A percentile compares a stretch with the other conserved stretches of the same genome.
phyloP scores from a whole-genome alignment of 371 early-diverging fungal species.

The Umbelopsis sp. region DNA sequence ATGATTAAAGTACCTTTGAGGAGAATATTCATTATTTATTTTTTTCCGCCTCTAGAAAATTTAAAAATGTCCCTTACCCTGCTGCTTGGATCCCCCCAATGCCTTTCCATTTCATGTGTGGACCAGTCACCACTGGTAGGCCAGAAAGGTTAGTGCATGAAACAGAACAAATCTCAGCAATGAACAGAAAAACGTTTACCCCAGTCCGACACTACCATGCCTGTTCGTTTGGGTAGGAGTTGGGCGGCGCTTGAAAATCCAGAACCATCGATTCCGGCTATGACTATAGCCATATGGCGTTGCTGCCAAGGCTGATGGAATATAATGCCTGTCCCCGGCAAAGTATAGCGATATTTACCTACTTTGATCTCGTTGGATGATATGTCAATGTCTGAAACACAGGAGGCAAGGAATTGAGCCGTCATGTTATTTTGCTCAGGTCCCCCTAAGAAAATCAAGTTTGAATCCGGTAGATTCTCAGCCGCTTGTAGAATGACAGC shows the following conservation, averaged over 20 bases:
- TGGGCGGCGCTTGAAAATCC: constrained; percentile 47
- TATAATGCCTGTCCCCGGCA: neutral
- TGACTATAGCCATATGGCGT: constrained; percentile 36
- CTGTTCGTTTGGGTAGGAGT: constrained; percentile 56
- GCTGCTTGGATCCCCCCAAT: constrained; percentile 53
- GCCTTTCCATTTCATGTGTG: constrained; percentile 46
- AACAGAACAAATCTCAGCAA: neutral
- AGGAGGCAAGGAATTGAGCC: neutral
- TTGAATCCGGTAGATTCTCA: constrained; percentile 47
- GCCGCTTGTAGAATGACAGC: constrained; percentile 46
- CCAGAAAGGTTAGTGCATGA: neutral
- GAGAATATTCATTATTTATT: neutral
- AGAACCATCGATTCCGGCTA: constrained; percentile 44
- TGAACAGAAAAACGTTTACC: constrained; percentile 25
- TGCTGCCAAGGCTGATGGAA: constrained; percentile 5
- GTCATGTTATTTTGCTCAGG: constrained; percentile 48
- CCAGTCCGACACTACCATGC: constrained; percentile 58
- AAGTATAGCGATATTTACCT: neutral
- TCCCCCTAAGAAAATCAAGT: constrained; percentile 53
- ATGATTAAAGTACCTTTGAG: constrained; percentile 28
- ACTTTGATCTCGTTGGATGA: neutral
- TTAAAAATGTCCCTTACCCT: constrained; percentile 37
- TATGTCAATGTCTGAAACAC: neutral
- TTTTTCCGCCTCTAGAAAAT: neutral
- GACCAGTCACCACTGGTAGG: constrained; percentile 40